phyloP scores from a whole-genome alignment of 176 grass and related monocot species.

The Rhynchospora breviuscula region DNA sequence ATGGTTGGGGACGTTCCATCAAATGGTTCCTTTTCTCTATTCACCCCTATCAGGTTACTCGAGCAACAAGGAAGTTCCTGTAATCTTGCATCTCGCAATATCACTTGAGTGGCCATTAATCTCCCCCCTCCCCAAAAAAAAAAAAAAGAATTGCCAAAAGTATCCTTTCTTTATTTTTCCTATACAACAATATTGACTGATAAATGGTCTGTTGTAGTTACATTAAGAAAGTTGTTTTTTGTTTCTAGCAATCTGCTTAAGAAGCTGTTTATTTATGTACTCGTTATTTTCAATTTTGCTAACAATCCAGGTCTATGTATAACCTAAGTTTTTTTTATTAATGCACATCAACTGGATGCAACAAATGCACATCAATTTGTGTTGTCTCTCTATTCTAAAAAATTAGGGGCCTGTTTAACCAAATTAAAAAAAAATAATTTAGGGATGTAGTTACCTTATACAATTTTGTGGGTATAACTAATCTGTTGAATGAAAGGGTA shows the following conservation, averaged over 20 bases:
- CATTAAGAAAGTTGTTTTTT: background rate
- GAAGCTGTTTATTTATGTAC: constrained; percentile 2
- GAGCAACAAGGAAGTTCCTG: background rate
- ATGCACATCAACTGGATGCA: too few species aligned
- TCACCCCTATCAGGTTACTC: constrained; percentile 74
- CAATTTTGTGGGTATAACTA: too few species aligned
- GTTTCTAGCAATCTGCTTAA: background rate
- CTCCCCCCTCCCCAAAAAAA: too few species aligned
- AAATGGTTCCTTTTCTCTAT: constrained; percentile 62
- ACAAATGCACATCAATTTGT: too few species aligned
- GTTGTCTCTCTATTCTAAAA: too few species aligned
- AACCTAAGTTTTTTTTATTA: too few species aligned
- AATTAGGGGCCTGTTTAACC: too few species aligned
- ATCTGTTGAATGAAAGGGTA: too few species aligned
- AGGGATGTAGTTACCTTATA: too few species aligned
- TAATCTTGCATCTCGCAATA: background rate
- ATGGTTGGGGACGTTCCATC: constrained; percentile 37
- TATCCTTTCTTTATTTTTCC: background rate
- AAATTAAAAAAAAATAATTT: too few species aligned
- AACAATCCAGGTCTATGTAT: constrained; percentile 63
- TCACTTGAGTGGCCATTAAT: background rate
- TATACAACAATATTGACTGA: background rate
- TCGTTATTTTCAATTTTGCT: constrained; percentile 54
- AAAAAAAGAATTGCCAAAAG: background rate
- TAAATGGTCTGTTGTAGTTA: background rate